Evolutionary conservation across 352 stramenopile genomes (phyloP), one percentile per base, ranked within the genome.

Genomic region (Elongisporangium senticosum): DNA sequence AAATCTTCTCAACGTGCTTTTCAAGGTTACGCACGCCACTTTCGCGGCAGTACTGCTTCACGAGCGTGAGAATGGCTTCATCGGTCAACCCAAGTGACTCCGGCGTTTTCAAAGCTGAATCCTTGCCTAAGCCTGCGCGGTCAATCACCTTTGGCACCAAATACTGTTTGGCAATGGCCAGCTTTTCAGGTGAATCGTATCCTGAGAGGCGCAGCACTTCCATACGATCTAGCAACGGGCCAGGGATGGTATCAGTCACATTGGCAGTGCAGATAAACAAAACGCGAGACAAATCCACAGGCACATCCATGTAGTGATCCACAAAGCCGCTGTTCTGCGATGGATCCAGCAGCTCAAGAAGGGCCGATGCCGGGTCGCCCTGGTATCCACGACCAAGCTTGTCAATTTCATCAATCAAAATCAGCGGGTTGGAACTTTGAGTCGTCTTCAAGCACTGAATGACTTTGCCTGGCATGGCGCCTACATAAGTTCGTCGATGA

Each of bases 1-100:
- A 99, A 28, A 99, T 98, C 64, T 98, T 98, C 62, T 99, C 96
- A 37, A 99, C 97, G 60, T 99, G 90, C 72, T 99, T 99, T 65
- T 98, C 86, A 6, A 99, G 68, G 62, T 98, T 99, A 49, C 97
- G 93, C 17, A 99, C 96, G 54, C 97, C 97, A 55, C 90, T 97
- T 72, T 99, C 97, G 54, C 97, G 86, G 51, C 94, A 99, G 76
- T 99, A 99, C 53, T 90, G 79, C 63, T 90, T 90, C 13, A 95
- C 82, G 3, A 95, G 68, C 19, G 79, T 79, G 43, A 90, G 61
- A 55, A 99, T 96, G 19, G 97, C 96, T 24, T 97, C 94, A 50
- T 98, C 87, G 4, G 86, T 87, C 51, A 99, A 89, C 0, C 83
- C 83, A 14, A 99, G 62, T 7, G 86, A 91, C 49, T 91, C 74